phyloP scores from a whole-genome alignment of 2,329 filamentous ascomycete genomes.

The Myriosclerotinia curreyana region DNA sequence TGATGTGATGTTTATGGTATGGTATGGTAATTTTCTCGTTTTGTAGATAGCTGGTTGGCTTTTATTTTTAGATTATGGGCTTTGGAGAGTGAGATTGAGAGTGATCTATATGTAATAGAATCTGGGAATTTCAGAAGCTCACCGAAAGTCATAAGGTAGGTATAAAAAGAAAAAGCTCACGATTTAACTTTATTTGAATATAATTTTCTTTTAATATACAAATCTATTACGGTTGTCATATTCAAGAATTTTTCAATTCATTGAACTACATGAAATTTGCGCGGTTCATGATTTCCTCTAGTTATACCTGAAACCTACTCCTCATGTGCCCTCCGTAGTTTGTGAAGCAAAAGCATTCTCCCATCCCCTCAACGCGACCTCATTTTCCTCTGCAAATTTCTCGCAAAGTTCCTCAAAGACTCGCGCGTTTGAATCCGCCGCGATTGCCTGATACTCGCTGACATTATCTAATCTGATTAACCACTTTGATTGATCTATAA shows the following conservation, averaged over 20 bases:
- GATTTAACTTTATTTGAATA: no score
- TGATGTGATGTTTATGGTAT: neutral
- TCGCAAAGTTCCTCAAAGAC: slow-evolving; percentile 25
- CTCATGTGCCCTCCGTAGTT: neutral
- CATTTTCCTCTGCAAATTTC: slow-evolving; percentile 26
- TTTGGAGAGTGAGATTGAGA: no score
- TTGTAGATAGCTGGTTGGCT: no score
- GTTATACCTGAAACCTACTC: neutral
- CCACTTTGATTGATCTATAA: slow-evolving; percentile 24
- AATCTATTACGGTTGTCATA: neutral
- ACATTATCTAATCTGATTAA: slow-evolving; percentile 33
- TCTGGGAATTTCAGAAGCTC: no score
- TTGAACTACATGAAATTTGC: neutral
- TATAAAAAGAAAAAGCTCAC: no score
- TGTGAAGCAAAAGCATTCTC: neutral
- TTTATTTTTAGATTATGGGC: neutral
- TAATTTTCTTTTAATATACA: no score
- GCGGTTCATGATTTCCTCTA: neutral
- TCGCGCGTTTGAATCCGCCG: slow-evolving; percentile 22
- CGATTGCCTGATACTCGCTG: slow-evolving; percentile 19
- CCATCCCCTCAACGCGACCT: neutral
- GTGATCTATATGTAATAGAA: no score
- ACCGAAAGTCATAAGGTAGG: no score
- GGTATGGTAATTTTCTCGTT: no score
- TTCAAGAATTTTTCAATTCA: neutral